Percentiles rank a stretch among this genome's conserved stretches.
phyloP scores from a whole-genome alignment of 1,284 basidiomycete species.

The Agroathelia rolfsii region DNA sequence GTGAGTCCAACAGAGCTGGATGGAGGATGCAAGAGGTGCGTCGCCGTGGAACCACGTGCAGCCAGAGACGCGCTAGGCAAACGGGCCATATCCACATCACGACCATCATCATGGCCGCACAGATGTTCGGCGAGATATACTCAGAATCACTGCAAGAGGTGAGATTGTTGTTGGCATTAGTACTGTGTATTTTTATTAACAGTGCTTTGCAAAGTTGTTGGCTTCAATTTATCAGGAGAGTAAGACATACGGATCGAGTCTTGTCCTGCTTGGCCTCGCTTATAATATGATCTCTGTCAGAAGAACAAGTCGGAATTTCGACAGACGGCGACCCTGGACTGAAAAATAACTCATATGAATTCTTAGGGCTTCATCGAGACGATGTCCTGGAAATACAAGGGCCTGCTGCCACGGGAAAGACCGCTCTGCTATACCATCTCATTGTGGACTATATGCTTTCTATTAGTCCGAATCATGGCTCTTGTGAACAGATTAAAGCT shows the following conservation, averaged over 20 bases:
- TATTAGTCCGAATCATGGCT: constrained; percentile 52
- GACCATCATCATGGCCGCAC: background rate
- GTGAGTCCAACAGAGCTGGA: constrained; percentile 23
- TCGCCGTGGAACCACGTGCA: too few relatives aligned
- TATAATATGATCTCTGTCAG: too few relatives aligned
- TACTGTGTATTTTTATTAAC: too few relatives aligned
- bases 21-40: constrained; percentile 27
- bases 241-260: constrained; percentile 12
- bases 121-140: constrained; percentile 24
- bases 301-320: too few relatives aligned
- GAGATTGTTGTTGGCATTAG: too few relatives aligned
- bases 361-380: too few relatives aligned
- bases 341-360: too few relatives aligned
- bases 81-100: too few relatives aligned
- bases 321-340: too few relatives aligned
- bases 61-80: too few relatives aligned
- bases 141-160: constrained; percentile 40
- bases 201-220: too few relatives aligned
- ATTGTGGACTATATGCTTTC: constrained; percentile 49
- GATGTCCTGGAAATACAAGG: constrained; percentile 72
- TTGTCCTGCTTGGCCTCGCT: constrained; percentile 1
- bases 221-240: constrained; percentile 22
- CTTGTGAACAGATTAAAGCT: constrained; percentile 13
- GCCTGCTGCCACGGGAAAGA: constrained; percentile 62
- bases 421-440: constrained; percentile 58